These are phyloP conservation scores for Kitagawia praeruptora DNA, from an alignment of 129 eudicot genomes.

Conservation along the genomic window DNA sequence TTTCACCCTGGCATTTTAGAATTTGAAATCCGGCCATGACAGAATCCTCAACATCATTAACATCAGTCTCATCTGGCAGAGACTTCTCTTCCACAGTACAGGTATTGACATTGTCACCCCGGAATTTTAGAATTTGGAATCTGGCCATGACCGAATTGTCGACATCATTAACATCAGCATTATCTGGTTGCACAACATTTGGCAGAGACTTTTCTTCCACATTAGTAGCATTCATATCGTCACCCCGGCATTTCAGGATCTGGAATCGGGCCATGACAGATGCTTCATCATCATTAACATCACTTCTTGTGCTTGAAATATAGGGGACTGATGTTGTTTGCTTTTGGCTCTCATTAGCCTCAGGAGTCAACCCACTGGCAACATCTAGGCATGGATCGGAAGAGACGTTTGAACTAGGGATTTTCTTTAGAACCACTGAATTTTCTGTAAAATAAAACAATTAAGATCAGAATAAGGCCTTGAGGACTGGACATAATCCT, in stretches of 20 bases:
- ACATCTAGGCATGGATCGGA: slow-evolving; percentile 4
- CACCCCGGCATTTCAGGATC: slow-evolving; percentile 44
- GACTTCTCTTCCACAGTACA: background rate
- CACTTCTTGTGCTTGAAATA: slow-evolving; percentile 12
- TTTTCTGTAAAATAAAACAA: slow-evolving; percentile 5
- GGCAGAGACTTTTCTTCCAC: slow-evolving; percentile 6
- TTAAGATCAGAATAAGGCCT: background rate
- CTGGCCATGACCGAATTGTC: slow-evolving; percentile 64
- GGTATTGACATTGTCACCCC: slow-evolving; percentile 18
- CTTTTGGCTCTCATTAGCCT: slow-evolving; percentile 15
- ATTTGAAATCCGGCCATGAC: slow-evolving; percentile 59
- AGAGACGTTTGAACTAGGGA: slow-evolving; percentile 17
- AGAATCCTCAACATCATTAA: slow-evolving; percentile 42
- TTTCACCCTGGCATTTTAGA: slow-evolving; percentile 34
- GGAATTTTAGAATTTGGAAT: slow-evolving; percentile 43
- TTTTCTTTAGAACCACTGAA: background rate
- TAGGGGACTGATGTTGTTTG: slow-evolving; percentile 8
- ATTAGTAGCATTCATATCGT: background rate
- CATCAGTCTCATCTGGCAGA: background rate
- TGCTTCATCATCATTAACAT: slow-evolving; percentile 30
- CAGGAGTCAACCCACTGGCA: slow-evolving; percentile 9
- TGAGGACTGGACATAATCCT: background rate
- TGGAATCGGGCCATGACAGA: slow-evolving; percentile 59
- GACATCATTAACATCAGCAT: slow-evolving; percentile 8
- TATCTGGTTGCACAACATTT: background rate